Conservation (phyloP, 306 rosid species). For the Myrica gale region DNA sequence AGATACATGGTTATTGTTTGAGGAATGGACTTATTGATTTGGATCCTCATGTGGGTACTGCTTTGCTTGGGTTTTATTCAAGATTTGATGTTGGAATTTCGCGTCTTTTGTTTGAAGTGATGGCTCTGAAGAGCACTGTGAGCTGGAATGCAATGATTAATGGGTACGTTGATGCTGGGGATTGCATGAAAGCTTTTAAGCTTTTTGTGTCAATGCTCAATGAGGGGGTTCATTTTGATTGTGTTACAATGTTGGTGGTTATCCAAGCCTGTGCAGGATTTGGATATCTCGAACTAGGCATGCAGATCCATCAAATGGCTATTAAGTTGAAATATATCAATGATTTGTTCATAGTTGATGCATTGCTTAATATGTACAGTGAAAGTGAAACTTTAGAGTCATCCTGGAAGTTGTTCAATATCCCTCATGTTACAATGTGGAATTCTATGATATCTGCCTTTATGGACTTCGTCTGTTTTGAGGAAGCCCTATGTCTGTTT, state of each 20-base stretch:
- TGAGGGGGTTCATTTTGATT: slow-evolving; percentile 39
- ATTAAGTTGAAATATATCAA: slow-evolving; percentile 30
- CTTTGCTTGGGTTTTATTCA: slow-evolving; percentile 45
- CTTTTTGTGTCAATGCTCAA: slow-evolving; percentile 29
- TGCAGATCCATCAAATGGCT: slow-evolving; percentile 48
- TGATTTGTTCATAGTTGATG: slow-evolving; percentile 35
- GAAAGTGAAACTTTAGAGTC: slow-evolving; percentile 31
- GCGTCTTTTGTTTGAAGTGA: slow-evolving; percentile 26
- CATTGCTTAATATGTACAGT: slow-evolving; percentile 41
- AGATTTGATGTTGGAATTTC: slow-evolving; percentile 35
- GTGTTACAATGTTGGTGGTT: slow-evolving; percentile 32
- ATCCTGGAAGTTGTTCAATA: slow-evolving; percentile 29
- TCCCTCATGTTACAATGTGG: slow-evolving; percentile 45
- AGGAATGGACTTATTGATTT: slow-evolving; percentile 42
- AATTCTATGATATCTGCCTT: slow-evolving; percentile 45
- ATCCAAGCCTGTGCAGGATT: slow-evolving; percentile 43
- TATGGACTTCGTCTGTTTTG: slow-evolving; percentile 29
- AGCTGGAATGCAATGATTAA: slow-evolving; percentile 47
- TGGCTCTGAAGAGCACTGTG: slow-evolving; percentile 41
- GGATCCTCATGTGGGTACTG: slow-evolving; percentile 47
- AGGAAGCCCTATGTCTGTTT: slow-evolving; percentile 36
- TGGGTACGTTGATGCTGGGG: slow-evolving; percentile 40
- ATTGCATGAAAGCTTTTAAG: slow-evolving; percentile 32
- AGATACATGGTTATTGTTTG: slow-evolving; percentile 43
- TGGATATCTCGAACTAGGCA: slow-evolving; percentile 33